Percentiles rank a stretch among this genome's conserved stretches.
These are phyloP conservation scores for Chytridiales sp. DNA, from an alignment of 371 early-diverging fungal genomes.

Conservation along the genomic window DNA sequence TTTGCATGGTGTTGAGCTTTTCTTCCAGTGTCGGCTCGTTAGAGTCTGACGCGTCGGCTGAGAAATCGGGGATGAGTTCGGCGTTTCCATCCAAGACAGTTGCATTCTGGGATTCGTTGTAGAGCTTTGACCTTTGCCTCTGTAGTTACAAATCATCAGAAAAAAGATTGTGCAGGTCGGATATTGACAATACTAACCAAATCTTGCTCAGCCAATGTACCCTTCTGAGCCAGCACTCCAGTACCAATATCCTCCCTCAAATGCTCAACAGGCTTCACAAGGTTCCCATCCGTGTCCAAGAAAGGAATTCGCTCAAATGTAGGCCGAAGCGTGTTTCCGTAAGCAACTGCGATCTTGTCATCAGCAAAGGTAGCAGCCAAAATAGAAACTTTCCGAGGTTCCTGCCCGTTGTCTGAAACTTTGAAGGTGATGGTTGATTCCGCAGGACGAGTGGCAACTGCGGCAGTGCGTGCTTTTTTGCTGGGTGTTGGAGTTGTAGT, in stretches of 20 bases:
- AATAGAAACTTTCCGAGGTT: slow-evolving; percentile 52
- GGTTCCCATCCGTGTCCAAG: slow-evolving; percentile 15
- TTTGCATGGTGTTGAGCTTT: slow-evolving; percentile 21
- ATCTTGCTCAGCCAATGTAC: not conserved
- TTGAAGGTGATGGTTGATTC: slow-evolving; percentile 5
- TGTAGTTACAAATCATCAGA: slow-evolving; percentile 1
- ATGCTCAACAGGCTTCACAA: slow-evolving; percentile 7
- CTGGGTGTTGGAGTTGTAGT: slow-evolving; percentile 46
- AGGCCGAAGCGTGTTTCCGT: slow-evolving; percentile 70
- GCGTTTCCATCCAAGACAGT: not conserved
- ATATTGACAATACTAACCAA: not conserved
- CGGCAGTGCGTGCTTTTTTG: slow-evolving; percentile 58
- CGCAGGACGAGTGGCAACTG: not conserved
- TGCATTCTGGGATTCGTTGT: slow-evolving; percentile 2
- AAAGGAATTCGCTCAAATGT: slow-evolving; percentile 67
- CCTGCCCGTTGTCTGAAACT: slow-evolving; percentile 18
- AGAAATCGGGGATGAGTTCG: too few relatives aligned
- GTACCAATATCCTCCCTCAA: slow-evolving; percentile 6
- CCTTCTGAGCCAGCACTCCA: not conserved
- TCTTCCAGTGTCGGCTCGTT: slow-evolving; percentile 51
- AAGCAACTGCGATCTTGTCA: slow-evolving; percentile 61
- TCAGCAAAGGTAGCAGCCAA: slow-evolving; percentile 61
- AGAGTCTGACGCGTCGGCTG: too few relatives aligned
- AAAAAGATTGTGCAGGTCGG: not conserved
- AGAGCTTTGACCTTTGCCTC: not conserved